Percentiles rank a stretch among this genome's conserved stretches.
Evolutionary conservation across 78 protist species (phyloP).

Genomic region (Pigoraptor vietnamica): DNA sequence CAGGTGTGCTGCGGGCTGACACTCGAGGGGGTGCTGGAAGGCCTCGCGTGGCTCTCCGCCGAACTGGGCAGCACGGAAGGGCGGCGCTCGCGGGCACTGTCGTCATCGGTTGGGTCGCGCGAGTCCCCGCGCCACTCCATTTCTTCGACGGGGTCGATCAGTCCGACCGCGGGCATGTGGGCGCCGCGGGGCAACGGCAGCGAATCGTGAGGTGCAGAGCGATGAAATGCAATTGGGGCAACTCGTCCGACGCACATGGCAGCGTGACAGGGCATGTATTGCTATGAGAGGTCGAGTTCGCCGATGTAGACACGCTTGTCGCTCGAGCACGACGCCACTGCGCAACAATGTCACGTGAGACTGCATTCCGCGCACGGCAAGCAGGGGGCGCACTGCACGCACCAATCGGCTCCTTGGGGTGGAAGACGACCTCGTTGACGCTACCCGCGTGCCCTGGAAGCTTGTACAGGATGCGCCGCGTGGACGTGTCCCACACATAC

Average conservation of each 20-base stretch:
- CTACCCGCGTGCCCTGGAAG: conserved; percentile 79
- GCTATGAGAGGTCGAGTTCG: conserved; percentile 41
- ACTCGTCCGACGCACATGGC: too few species aligned
- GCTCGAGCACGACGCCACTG: conserved; percentile 45
- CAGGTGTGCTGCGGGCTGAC: background rate
- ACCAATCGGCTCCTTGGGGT: conserved; percentile 80
- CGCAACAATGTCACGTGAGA: background rate
- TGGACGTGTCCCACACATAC: conserved; percentile 61
- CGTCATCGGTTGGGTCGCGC: background rate
- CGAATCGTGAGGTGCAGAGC: too few species aligned
- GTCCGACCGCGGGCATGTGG: background rate
- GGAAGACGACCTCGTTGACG: conserved; percentile 77
- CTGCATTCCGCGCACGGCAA: background rate
- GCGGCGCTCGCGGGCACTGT: background rate
- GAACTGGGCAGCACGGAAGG: background rate
- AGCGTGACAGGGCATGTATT: too few species aligned
- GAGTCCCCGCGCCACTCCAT: background rate
- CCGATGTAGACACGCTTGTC: conserved; percentile 69
- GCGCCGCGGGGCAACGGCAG: background rate
- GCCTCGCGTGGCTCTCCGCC: background rate
- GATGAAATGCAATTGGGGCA: too few species aligned
- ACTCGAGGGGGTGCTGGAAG: background rate
- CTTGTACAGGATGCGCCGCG: conserved; percentile 42
- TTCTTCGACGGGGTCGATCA: background rate
- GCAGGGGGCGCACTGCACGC: background rate